Conservation (phyloP, 1,284 basidiomycete genomes). For the Kalmanozyma brasiliensis region DNA sequence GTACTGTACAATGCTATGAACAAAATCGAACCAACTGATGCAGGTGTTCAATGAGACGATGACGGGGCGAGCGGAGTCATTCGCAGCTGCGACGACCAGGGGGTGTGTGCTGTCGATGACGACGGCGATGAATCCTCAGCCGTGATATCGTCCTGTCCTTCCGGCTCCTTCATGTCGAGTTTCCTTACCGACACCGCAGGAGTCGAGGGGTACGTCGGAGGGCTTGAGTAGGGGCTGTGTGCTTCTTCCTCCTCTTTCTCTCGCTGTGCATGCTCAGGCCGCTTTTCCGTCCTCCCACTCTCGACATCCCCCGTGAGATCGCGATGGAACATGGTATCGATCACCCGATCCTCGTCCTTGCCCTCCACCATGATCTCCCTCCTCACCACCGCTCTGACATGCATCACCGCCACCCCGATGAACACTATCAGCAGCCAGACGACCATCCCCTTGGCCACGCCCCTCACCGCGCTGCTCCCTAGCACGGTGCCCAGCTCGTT, state of each 20-base stretch:
- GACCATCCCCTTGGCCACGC: constrained; percentile 21
- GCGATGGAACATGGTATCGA: constrained; percentile 27
- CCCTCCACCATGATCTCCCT: constrained; percentile 27
- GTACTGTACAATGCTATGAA: too few relatives aligned
- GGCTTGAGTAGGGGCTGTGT: constrained; percentile 8
- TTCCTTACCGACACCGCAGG: constrained; percentile 11
- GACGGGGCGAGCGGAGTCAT: too few relatives aligned
- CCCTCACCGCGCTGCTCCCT: constrained; percentile 1
- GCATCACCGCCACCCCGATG: constrained; percentile 11
- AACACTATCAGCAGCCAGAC: constrained; percentile 16
- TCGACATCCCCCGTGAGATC: not conserved
- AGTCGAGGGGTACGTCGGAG: constrained; percentile 24
- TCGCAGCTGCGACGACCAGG: not conserved
- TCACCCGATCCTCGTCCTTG: constrained; percentile 42
- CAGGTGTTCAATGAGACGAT: too few relatives aligned
- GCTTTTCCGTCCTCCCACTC: not conserved
- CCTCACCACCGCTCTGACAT: constrained; percentile 14
- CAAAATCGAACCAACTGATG: too few relatives aligned
- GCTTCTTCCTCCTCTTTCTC: constrained; percentile 1
- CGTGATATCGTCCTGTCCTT: constrained; percentile 2
- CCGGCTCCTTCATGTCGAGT: not conserved
- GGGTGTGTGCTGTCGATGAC: too few relatives aligned
- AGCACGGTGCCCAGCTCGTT: constrained; percentile 16
- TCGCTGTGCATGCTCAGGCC: not conserved
- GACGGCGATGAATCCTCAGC: constrained; percentile 2